Evolutionary conservation across 176 grass and related monocot genomes (phyloP).

Genomic region (Lolium perenne): DNA sequence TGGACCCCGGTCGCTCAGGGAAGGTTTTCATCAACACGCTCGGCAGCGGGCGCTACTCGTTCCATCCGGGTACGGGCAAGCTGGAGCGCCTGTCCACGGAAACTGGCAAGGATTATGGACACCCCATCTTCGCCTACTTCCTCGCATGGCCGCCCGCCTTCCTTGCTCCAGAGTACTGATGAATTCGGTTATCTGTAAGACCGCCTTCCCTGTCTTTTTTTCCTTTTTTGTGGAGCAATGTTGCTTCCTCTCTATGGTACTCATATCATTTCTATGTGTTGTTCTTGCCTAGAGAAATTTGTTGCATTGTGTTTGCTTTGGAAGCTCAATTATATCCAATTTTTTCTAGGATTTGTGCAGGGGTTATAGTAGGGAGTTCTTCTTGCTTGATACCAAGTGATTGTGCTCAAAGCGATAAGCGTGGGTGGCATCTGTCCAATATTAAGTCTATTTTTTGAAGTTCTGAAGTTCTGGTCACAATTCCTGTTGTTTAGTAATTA

Average conservation of each 20-base stretch:
- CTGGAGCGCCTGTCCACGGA: not conserved
- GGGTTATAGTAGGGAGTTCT: not conserved
- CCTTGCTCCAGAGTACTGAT: not conserved
- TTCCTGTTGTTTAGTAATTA: not conserved
- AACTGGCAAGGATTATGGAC: not conserved
- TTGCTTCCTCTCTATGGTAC: not conserved
- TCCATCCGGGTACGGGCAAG: not conserved
- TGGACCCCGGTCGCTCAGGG: conserved; percentile 13
- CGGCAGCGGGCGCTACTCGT: conserved; percentile 11
- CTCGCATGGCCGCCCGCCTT: not conserved
- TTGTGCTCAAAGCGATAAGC: not conserved
- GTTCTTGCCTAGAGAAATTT: not conserved
- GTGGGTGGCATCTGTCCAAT: not conserved
- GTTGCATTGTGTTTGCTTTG: not conserved
- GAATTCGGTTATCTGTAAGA: not conserved
- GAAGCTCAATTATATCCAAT: not conserved
- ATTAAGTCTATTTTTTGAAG: not conserved
- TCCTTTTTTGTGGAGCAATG: not conserved
- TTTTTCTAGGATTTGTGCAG: too few species aligned
- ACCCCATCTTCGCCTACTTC: not conserved
- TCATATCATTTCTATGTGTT: not conserved
- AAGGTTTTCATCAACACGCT: conserved; percentile 3
- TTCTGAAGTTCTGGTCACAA: not conserved
- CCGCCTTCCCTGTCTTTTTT: not conserved
- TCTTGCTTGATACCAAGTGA: not conserved